Base-by-base conservation (phyloP, 2,329 filamentous ascomycete species). In the Xylaria hypoxylon region DNA sequence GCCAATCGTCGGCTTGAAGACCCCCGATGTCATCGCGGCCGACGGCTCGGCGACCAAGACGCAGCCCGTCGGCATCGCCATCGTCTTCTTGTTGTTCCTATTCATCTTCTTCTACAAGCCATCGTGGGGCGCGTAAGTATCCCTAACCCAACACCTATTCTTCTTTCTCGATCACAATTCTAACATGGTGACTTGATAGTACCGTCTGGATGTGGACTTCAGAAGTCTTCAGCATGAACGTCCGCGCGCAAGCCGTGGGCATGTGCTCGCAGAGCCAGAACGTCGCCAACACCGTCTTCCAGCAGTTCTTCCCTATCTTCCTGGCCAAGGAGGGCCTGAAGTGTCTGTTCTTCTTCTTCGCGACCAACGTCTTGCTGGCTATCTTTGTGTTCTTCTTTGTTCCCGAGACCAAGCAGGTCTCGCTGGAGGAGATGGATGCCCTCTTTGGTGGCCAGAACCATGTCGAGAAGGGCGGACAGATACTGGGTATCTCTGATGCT, bases 171-270 rank as follows among this genome's bases (percentile, higher is more conserved):
- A 38, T 45, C 13, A 19, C 3, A 28, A 24, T n/a, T 31, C 63
- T 65, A 11, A 62, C 22, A 24, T 33, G 24, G 15, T 28, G 13
- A 24, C 24, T 15, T 19, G 2, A 58, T 19, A 69, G 67, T 2
- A 90, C 88, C 4, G 86, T 88, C 19, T 92, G 89, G 89, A 91
- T 91, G 75, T 91, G 87, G 86, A 91, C 89, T 0, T 84, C 87
- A 2, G 89, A 91, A 71, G 82, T 91, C 65, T 91, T 91, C 81
- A 88, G 85, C 60, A 89, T 90, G 86, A 91, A 91, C 77, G 86
- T 91, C n/a, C 87, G 89, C 64, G 87, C 89, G 5, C 89, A 91
- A 76, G 89, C 89, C 40, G 88, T 91, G 15, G 89, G 88, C 62
- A 91, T 91, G 89, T 88, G 79, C 67, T 82, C 81, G 42, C 83